Evolutionary conservation across 2,329 filamentous ascomycete species (phyloP).

Genomic region (Paraphoma chrysanthemicola): DNA sequence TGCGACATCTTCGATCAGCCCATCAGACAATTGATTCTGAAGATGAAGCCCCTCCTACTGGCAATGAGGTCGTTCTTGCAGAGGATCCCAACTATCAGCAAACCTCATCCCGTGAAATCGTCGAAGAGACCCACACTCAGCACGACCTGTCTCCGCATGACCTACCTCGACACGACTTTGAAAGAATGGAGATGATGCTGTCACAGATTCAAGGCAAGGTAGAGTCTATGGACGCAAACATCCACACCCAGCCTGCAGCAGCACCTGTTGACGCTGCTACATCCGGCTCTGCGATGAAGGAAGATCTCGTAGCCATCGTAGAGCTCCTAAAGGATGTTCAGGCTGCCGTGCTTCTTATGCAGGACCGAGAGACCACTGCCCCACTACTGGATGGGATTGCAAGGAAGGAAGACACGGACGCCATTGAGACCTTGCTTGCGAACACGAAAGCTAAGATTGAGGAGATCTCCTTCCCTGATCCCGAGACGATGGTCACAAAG

Average conservation of each 20-base stretch:
- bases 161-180: conserved; percentile 73
- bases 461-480: conserved; percentile 71
- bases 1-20: conserved; percentile 74
- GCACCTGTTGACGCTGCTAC: conserved; percentile 30
- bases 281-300: conserved; percentile 53
- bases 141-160: conserved; percentile 61
- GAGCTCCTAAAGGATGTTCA: conserved; percentile 63
- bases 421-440: conserved; percentile 86
- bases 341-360: conserved; percentile 55
- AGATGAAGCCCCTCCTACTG: conserved; percentile 50
- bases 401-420: conserved; percentile 83
- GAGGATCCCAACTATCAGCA: conserved; percentile 52
- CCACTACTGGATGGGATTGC: conserved; percentile 60
- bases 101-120: conserved; percentile 50
- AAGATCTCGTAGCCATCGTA: conserved; percentile 59
- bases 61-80: conserved; percentile 59
- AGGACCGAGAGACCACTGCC: conserved; percentile 33
- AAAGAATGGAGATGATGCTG: conserved; percentile 84
- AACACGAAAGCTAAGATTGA: conserved; percentile 91
- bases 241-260: conserved; percentile 50
- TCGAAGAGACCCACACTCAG: conserved; percentile 52
- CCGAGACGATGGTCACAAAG: conserved; percentile 71
- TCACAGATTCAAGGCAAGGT: conserved; percentile 84
- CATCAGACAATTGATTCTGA: conserved; percentile 56
- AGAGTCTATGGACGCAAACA: conserved; percentile 71